These are phyloP conservation scores for Westerdykella sp. DNA, from an alignment of 2,329 filamentous ascomycete genomes.

Conservation along the genomic window DNA sequence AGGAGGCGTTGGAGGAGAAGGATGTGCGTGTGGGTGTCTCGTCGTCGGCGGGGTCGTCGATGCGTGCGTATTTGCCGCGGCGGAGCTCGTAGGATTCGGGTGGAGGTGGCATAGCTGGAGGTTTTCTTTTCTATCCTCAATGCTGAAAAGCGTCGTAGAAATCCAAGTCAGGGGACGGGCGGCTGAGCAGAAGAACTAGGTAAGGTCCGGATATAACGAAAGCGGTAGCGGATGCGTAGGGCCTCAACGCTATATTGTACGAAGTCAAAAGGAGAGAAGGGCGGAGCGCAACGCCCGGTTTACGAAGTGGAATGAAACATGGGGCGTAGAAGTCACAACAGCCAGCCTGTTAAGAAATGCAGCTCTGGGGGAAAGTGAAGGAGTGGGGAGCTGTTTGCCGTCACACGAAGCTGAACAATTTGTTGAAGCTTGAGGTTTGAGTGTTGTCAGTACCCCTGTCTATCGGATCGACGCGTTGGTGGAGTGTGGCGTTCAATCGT, in stretches of 20 bases:
- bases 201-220: no score
- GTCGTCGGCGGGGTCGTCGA: constrained; percentile 32
- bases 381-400: not conserved
- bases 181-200: not conserved
- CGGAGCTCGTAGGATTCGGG: constrained; percentile 31
- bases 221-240: no score
- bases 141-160: not conserved
- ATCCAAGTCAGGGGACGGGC: not conserved
- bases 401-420: not conserved
- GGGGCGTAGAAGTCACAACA: no score
- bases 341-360: no score
- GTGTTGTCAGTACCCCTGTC: not conserved
- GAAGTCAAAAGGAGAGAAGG: not conserved
- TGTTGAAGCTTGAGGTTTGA: not conserved
- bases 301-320: not conserved
- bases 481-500: not conserved
- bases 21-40: constrained; percentile 33
- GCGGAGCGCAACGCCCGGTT: not conserved
- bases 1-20: constrained; percentile 31
- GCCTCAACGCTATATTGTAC: not conserved
- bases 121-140: not conserved
- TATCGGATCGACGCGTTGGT: not conserved
- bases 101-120: constrained; percentile 17
- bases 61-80: constrained; percentile 33
- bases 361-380: no score